phyloP scores from a whole-genome alignment of 164 flowering plant species.

The Vitis riparia region DNA sequence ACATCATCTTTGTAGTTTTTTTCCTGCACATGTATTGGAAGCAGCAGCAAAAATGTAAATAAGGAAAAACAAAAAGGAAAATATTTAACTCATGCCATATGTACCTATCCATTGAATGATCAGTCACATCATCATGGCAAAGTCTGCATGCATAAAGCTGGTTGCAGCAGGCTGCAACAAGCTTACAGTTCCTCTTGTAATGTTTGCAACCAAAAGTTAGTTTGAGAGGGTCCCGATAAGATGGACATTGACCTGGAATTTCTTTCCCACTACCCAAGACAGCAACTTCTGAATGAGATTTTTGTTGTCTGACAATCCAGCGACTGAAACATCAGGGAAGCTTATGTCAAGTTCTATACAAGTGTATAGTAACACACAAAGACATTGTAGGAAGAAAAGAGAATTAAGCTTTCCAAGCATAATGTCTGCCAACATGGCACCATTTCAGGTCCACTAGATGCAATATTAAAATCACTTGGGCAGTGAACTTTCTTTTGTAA shows the following conservation, averaged over 20 bases:
- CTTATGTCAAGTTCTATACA: constrained; percentile 10
- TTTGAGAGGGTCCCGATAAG: constrained; percentile 55
- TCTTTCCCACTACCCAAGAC: constrained; percentile 32
- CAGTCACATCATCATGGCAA: constrained; percentile 82
- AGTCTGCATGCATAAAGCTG: constrained; percentile 69
- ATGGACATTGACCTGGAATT: constrained; percentile 63
- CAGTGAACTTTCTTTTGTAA: neutral
- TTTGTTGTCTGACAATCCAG: constrained; percentile 56
- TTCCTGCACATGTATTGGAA: constrained; percentile 48
- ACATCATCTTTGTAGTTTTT: constrained; percentile 76
- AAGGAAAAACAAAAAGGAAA: neutral
- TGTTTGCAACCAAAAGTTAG: constrained; percentile 75
- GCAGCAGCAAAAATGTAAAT: constrained; percentile 9
- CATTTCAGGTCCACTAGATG: neutral
- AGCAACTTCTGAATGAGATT: constrained; percentile 27
- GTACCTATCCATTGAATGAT: constrained; percentile 77
- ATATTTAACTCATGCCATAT: neutral
- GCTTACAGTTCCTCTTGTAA: constrained; percentile 90
- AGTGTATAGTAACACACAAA: neutral
- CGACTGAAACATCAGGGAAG: constrained; percentile 51
- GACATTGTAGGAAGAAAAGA: neutral
- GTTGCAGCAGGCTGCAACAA: constrained; percentile 78
- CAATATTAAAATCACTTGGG: neutral
- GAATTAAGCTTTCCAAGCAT: neutral
- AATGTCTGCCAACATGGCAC: neutral